Percentiles rank a stretch among this genome's conserved stretches.
phyloP scores from a whole-genome alignment of 164 flowering plant species.

The Annona cherimola region DNA sequence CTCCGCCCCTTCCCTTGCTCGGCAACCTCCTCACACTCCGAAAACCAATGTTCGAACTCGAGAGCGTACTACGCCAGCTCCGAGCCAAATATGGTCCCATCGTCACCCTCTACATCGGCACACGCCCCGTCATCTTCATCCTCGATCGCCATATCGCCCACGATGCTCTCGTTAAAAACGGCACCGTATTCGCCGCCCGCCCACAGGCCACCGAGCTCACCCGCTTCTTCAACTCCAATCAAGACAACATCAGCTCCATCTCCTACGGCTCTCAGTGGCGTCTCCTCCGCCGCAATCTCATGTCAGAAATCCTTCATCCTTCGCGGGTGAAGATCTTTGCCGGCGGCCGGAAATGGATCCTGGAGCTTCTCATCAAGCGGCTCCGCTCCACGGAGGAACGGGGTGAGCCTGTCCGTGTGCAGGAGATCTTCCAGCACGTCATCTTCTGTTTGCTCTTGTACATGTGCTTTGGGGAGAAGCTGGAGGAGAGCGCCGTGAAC shows the following conservation, averaged over 20 bases:
- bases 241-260: slow-evolving; percentile 25
- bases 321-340: slow-evolving; percentile 25
- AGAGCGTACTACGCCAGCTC: too few species aligned
- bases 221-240: slow-evolving; percentile 17
- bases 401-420: not conserved
- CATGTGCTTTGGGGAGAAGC: slow-evolving; percentile 31
- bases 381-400: slow-evolving; percentile 1
- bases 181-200: slow-evolving; percentile 38
- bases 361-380: slow-evolving; percentile 7
- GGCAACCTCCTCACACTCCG: too few species aligned
- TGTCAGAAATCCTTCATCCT: slow-evolving; percentile 27
- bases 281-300: slow-evolving; percentile 35
- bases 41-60: too few species aligned
- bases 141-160: slow-evolving; percentile 26
- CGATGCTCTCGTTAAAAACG: slow-evolving; percentile 37
- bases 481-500: slow-evolving; percentile 19
- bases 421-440: slow-evolving; percentile 23
- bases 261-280: slow-evolving; percentile 43
- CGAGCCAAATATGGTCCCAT: slow-evolving; percentile 36
- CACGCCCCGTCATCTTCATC: slow-evolving; percentile 28
- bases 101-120: slow-evolving; percentile 29
- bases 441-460: slow-evolving; percentile 10
- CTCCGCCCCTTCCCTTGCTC: too few species aligned
- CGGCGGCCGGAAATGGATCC: slow-evolving; percentile 26
- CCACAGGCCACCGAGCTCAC: slow-evolving; percentile 17